Evolutionary conservation across 1,284 basidiomycete species (phyloP).

Genomic region (Puccinia horiana): DNA sequence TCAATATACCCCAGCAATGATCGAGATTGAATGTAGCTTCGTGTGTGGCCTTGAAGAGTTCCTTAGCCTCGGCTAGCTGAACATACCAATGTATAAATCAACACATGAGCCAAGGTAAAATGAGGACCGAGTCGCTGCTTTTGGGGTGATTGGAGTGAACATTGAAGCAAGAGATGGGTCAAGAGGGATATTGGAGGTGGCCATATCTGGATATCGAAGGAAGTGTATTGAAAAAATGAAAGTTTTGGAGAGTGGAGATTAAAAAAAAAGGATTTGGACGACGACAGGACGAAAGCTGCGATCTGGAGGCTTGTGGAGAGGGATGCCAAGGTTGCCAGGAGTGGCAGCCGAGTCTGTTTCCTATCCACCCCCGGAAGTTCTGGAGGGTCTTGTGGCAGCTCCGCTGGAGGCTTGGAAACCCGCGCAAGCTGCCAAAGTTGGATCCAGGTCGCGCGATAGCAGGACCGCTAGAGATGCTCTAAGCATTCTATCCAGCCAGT

Average conservation of each 20-base stretch:
- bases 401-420: not conserved
- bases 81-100: no score
- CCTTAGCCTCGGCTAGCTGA: not conserved
- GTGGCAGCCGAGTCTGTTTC: not conserved
- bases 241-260: no score
- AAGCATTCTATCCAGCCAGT: no score
- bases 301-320: not conserved
- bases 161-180: no score
- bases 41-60: not conserved
- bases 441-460: constrained; percentile 10
- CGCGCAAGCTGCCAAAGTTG: constrained; percentile 5
- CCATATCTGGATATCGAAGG: no score
- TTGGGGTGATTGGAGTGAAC: no score
- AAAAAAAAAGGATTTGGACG: no score
- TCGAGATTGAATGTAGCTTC: not conserved
- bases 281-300: no score
- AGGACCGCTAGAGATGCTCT: constrained; percentile 19
- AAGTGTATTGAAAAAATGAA: no score
- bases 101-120: no score
- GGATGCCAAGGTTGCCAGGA: not conserved
- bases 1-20: constrained; percentile 6
- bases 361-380: not conserved
- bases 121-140: no score
- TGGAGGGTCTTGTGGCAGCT: not conserved
- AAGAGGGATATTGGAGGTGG: no score